phyloP scores from a whole-genome alignment of 2,329 filamentous ascomycete genomes.

The Verticillium longisporum region DNA sequence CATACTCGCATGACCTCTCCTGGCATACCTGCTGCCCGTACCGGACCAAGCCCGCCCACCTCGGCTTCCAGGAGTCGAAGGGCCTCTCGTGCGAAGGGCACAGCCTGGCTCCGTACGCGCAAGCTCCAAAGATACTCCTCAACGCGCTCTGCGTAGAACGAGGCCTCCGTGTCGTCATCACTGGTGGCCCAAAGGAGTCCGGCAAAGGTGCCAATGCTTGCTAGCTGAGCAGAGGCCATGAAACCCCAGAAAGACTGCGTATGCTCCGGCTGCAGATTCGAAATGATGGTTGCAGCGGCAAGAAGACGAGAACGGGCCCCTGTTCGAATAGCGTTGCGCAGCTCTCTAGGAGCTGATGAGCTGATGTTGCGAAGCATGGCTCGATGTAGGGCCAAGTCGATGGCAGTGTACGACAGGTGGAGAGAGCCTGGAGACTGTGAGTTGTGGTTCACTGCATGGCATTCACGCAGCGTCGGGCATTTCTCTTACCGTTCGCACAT shows the following conservation, averaged over 20 bases:
- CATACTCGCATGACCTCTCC: slow-evolving; percentile 9
- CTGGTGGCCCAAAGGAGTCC: slow-evolving; percentile 33
- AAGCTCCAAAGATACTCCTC: slow-evolving; percentile 34
- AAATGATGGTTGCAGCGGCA: slow-evolving; percentile 30
- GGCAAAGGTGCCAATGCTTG: slow-evolving; percentile 32
- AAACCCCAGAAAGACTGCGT: slow-evolving; percentile 39
- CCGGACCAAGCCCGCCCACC: slow-evolving; percentile 9
- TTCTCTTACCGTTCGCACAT: slow-evolving; percentile 22
- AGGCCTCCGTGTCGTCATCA: slow-evolving; percentile 27
- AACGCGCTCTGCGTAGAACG: slow-evolving; percentile 29
- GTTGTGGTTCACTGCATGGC: slow-evolving; percentile 7
- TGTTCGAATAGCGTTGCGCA: slow-evolving; percentile 24
- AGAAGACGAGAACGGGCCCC: slow-evolving; percentile 32
- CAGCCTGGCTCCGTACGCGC: slow-evolving; percentile 29
- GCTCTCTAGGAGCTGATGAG: slow-evolving; percentile 18
- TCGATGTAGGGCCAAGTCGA: slow-evolving; percentile 44
- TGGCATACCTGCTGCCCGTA: slow-evolving; percentile 4
- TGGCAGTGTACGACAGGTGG: slow-evolving; percentile 43
- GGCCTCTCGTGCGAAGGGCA: slow-evolving; percentile 30
- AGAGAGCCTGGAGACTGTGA: slow-evolving; percentile 29
- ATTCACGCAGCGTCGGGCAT: neutral
- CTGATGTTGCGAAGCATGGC: slow-evolving; percentile 38
- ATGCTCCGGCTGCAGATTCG: slow-evolving; percentile 35
- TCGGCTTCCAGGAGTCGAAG: slow-evolving; percentile 27
- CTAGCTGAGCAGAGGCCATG: slow-evolving; percentile 34